A percentile compares a stretch with the other conserved stretches of the same genome.
Evolutionary conservation across 108 stramenopile species (phyloP).

Genomic region (Asterionellopsis glacialis): DNA sequence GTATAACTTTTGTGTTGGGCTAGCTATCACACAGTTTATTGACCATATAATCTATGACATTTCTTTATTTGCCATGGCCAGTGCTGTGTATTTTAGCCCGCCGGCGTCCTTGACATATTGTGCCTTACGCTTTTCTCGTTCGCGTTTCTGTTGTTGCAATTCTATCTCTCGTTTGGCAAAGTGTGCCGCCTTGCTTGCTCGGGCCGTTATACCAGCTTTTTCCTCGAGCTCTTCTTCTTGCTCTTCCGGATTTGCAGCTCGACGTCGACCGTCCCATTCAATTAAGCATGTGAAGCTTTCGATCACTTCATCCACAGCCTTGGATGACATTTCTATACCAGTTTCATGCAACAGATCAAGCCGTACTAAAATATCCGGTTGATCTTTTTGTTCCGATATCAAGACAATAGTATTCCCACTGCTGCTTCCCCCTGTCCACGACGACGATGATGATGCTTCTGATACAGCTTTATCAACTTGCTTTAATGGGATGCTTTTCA

Average conservation of each 20-base stretch:
- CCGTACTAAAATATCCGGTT: conserved; percentile 9
- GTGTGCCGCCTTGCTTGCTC: conserved; percentile 69
- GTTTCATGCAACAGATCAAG: conserved; percentile 13
- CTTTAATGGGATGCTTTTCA: conserved; percentile 4
- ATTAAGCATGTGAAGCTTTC: not conserved
- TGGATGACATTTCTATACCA: conserved; percentile 11
- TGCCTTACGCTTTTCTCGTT: conserved; percentile 74
- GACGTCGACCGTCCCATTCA: not conserved
- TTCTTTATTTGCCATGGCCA: conserved; percentile 72
- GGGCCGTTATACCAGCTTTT: conserved; percentile 12
- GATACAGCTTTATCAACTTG: not conserved
- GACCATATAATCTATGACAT: not conserved
- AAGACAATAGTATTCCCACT: conserved; percentile 7
- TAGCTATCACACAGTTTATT: too few species aligned
- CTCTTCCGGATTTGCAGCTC: conserved; percentile 5
- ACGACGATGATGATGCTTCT: too few species aligned
- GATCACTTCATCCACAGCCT: conserved; percentile 3
- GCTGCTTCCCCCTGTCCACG: not conserved
- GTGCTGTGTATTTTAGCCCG: conserved; percentile 77
- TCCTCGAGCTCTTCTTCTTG: conserved; percentile 8
- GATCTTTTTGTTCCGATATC: not conserved
- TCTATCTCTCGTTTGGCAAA: conserved; percentile 83
- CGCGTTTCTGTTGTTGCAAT: conserved; percentile 54
- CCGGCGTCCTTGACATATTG: conserved; percentile 63
- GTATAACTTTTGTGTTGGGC: too few species aligned